Base-by-base conservation (phyloP, 176 grass and related monocot species). In the Coix lacrymajobi region DNA sequence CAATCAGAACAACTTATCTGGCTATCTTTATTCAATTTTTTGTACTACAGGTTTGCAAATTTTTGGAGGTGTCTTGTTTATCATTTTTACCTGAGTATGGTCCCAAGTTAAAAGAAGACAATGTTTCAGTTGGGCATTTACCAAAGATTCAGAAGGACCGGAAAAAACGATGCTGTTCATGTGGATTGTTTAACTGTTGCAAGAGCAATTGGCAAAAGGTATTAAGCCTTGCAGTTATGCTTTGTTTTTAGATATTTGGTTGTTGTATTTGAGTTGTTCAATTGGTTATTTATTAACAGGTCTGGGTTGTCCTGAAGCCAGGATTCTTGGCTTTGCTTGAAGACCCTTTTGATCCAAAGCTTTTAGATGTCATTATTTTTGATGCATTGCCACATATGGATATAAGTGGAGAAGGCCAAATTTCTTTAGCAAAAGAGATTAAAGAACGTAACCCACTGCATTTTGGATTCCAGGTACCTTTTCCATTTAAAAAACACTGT, bases 201-300 rank as follows among this genome's bases (percentile, higher is more conserved):
- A 89, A 98, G 63, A 92, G 89, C 72, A 95, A 76, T 69, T 98
- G 96, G 96, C 96, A 95, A 86, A 98, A 95, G 92, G 96, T 98
- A 93, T 62, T 13, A 41, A 61, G 22, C 22, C 38, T 66, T 73
- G 14, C 46, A 62, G 36, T 76, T 74, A 20, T 83, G 19, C 43
- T 82, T 64, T 83, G 7, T 71, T 39, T 57, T 63, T 29, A 67
- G 62, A 54, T 73, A 49, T 86, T 61, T 89, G 79, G 22, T 39
- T 71, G 19, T 78, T 77, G 25, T 58, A 83, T 91, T 52, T 64
- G 37, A 86, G 36, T 32, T 86, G 43, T 79, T 80, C 19, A 77
- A 75, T 77, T 71, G n/a, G 71, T 71, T 84, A 48, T 64, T 44
- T 90, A 17, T 75, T 68, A 60, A 70, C 84, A 98, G 96, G 92